These are phyloP conservation scores for Phlebiopsis gigantea DNA, from an alignment of 768 basidiomycete genomes.

Conservation along the genomic window DNA sequence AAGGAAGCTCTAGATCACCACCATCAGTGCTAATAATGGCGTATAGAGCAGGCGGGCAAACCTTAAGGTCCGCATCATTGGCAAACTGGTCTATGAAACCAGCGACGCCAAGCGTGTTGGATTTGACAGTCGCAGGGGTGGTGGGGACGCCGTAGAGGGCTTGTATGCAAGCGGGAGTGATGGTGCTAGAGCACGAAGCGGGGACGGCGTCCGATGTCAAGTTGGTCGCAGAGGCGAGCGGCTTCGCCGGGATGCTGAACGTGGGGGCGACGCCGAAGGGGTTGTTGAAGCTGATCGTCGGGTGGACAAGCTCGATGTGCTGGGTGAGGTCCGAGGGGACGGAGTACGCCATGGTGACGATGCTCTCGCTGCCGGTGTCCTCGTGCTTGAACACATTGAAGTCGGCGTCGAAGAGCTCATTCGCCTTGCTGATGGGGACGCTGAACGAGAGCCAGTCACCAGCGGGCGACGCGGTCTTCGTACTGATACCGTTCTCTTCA, in stretches of 20 bases:
- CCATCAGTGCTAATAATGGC: background rate
- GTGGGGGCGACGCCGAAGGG: constrained; percentile 11
- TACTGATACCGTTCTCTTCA: constrained; percentile 21
- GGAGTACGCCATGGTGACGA: constrained; percentile 35
- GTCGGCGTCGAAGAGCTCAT: constrained; percentile 29
- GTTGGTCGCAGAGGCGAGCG: constrained; percentile 15
- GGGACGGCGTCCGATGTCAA: constrained; percentile 20
- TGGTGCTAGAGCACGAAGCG: constrained; percentile 17
- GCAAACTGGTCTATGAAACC: constrained; percentile 29
- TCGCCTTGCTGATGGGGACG: constrained; percentile 30
- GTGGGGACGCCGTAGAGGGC: constrained; percentile 32
- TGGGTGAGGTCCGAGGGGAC: constrained; percentile 27
- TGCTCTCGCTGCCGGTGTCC: constrained; percentile 21
- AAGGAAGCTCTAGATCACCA: constrained; percentile 29
- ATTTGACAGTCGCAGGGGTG: constrained; percentile 20
- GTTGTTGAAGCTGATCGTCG: constrained; percentile 32
- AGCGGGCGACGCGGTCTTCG: constrained; percentile 20
- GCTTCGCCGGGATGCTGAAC: constrained; percentile 22
- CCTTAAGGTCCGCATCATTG: constrained; percentile 24
- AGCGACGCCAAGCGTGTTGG: constrained; percentile 26
- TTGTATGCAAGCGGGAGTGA: constrained; percentile 29
- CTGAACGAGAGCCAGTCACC: constrained; percentile 32
- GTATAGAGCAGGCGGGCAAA: constrained; percentile 21
- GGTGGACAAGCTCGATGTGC: constrained; percentile 29
- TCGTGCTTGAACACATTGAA: constrained; percentile 30